These are phyloP conservation scores for Pythium chondricola DNA, from an alignment of 352 stramenopile species.

Conservation along the genomic window DNA sequence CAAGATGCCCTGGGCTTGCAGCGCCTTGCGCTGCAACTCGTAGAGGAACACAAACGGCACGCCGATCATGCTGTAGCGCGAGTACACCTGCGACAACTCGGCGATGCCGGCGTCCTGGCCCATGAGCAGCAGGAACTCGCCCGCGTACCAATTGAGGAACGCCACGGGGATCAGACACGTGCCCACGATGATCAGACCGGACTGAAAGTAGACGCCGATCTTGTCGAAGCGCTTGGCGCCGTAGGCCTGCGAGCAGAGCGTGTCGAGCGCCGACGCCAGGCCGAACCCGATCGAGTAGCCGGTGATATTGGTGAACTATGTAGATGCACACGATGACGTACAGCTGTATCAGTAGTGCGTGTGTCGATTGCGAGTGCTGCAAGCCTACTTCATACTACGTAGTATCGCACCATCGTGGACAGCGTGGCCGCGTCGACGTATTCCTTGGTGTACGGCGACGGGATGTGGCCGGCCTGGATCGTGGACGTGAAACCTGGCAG, in stretches of 20 bases:
- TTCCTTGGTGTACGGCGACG: conserved; percentile 38
- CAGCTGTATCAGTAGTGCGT: no score
- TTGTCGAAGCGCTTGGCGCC: conserved; percentile 42
- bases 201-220: conserved; percentile 74
- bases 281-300: conserved; percentile 60
- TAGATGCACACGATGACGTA: not conserved
- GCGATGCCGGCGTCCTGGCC: conserved; percentile 50
- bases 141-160: conserved; percentile 49
- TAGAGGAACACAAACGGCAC: conserved; percentile 25
- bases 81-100: conserved; percentile 40
- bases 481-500: conserved; percentile 40
- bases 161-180: conserved; percentile 36
- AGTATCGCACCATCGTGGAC: conserved; percentile 60
- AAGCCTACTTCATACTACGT: no score
- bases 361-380: no score
- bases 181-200: conserved; percentile 41
- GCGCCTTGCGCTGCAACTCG: conserved; percentile 54
- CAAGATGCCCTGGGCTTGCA: conserved; percentile 63
- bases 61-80: conserved; percentile 18
- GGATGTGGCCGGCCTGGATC: conserved; percentile 48
- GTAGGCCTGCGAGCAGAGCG: conserved; percentile 61
- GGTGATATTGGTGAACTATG: conserved; percentile 55
- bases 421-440: conserved; percentile 55
- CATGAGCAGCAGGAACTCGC: conserved; percentile 35
- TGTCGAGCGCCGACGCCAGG: conserved; percentile 63